phyloP scores from a whole-genome alignment of 2,329 filamentous ascomycete species.

The Fusarium mangiferae region DNA sequence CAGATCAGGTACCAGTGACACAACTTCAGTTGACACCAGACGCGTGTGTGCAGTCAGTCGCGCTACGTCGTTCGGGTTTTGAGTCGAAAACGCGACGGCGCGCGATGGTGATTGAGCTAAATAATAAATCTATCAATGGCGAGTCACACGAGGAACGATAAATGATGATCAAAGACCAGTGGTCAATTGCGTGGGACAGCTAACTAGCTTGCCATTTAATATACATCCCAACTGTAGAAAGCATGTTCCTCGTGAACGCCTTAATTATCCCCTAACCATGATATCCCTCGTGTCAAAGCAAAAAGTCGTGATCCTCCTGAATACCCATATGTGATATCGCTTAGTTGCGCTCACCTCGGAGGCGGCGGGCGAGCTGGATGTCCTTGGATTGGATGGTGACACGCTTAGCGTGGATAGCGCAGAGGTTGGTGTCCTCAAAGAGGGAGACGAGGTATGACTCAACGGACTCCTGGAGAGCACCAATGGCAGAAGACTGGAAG shows the following conservation, averaged over 20 bases:
- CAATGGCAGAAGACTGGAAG: constrained; percentile 98
- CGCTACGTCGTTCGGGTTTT: not conserved
- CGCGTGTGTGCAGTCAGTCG: rapidly evolving
- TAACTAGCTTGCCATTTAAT: constrained; percentile 50
- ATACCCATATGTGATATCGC: constrained; percentile 37
- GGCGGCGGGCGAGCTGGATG: constrained; percentile 94
- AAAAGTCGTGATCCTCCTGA: constrained; percentile 54
- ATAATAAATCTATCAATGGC: not conserved
- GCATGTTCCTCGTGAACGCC: constrained; percentile 58
- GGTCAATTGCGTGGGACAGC: constrained; percentile 42
- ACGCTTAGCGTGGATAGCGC: constrained; percentile 99
- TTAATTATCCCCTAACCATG: constrained; percentile 57
- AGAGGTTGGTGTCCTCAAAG: constrained; percentile 98
- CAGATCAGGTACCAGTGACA: not conserved
- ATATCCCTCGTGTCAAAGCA: constrained; percentile 53
- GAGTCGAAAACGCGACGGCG: rapidly evolving
- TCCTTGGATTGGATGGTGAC: constrained; percentile 98
- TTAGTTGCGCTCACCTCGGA: constrained; percentile 93
- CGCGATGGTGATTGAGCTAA: not conserved
- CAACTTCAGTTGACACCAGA: too few relatives aligned
- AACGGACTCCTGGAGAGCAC: constrained; percentile 96
- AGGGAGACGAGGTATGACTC: constrained; percentile 99
- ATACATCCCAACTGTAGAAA: constrained; percentile 56
- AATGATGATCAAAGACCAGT: constrained; percentile 28
- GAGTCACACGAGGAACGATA: constrained; percentile 10